Base-by-base conservation (phyloP, 345 rosid species). In the Citrus cavaleriei region DNA sequence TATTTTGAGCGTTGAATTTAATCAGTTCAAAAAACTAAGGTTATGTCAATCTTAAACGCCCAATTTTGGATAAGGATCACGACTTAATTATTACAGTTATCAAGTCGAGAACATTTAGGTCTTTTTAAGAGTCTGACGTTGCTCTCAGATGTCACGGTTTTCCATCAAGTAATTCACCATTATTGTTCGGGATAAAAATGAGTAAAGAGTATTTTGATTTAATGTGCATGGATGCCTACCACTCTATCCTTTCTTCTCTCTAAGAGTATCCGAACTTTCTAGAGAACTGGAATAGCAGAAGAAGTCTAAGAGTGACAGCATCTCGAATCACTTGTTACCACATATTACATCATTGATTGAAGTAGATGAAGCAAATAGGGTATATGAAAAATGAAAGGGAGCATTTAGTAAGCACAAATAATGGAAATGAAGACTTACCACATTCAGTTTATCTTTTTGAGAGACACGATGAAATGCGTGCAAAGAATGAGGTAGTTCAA, bases 401-500 rank as follows among this genome's bases (percentile, higher is more conserved):
- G 34, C 28, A 37, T 40, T 37, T 35, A 10, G 19, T 14, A 32
- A n/a, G 24, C 24, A 57, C 19, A 75, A 57, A 64, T n/a, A 61
- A 13, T 4, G 32, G 49, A 54, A 54, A 65, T 21, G 40, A 64
- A 51, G 69, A 75, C 86, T 85, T 81, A 87, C 96, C 86, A 70
- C 80, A 73, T 83, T 87, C 49, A 86, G 46, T 81, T 73, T 24
- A 72, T 90, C 92, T 38, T 84, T 70, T 49, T 71, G 62, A 37
- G 92, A 87, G 73, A 90, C 87, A 68, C 89, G 93, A 78, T 90
- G 93, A 84, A 92, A 84, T 67, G 91, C 89, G 32, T 92, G 96
- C 85, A 92, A 79, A 38, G 93, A 90, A 84, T 92, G 93, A 30
- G 96, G 96, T 70, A 90, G 87, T 46, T 92, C 92, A 76, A 87